Evolutionary conservation across 169 alveolate genomes (phyloP), one percentile per base, ranked within the genome.

Genomic region (Eimeria brunetti): DNA sequence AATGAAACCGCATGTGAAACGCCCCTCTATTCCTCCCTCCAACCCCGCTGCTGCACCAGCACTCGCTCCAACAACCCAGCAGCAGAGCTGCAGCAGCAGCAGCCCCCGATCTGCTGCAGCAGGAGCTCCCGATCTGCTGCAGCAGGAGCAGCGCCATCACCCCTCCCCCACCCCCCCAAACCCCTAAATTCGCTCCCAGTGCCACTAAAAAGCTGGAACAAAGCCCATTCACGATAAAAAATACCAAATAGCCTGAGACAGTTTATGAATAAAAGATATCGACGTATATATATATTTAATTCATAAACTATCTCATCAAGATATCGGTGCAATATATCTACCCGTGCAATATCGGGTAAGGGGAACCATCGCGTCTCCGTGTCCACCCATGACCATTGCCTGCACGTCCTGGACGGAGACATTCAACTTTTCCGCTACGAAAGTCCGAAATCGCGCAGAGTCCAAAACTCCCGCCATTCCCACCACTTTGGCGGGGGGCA

Each of bases 341-440:
- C 97, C 97, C 4, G 97, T 80, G 90, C 94, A 67, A 73, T 76
- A 95, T 36, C 97, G 38, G 12, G 97, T 88, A 11, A 97, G 97
- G 12, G 98, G 98, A 11, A 97, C 97, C 98, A 97, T 97, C 18
- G 97, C 75, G 64, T 97, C 98, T 9, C 98, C 98, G 95, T 97
- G 98, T 38, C 98, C 98, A 24, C 98, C 98, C 96, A 97, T 96
- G 20, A 97, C 98, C 88, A 97, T 89, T 8, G 98, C 98, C 73
- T 88, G 97, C 30, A 97, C 96, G 60, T 96, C 98, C 44, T 96
- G 96, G 73, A 96, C 97, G 60, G 97, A 96, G 49, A 96, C 96
- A 64, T 95, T 95, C 89, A 97, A 96, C 64, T 88, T 95, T 83
- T 97, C 96, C 12, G 98, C 96, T 41, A 97, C 89, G 73, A 96